Percentiles rank a stretch among this genome's conserved stretches.
Conservation (phyloP, 1,284 basidiomycete species). For the Ceratobasidium theobromae region DNA sequence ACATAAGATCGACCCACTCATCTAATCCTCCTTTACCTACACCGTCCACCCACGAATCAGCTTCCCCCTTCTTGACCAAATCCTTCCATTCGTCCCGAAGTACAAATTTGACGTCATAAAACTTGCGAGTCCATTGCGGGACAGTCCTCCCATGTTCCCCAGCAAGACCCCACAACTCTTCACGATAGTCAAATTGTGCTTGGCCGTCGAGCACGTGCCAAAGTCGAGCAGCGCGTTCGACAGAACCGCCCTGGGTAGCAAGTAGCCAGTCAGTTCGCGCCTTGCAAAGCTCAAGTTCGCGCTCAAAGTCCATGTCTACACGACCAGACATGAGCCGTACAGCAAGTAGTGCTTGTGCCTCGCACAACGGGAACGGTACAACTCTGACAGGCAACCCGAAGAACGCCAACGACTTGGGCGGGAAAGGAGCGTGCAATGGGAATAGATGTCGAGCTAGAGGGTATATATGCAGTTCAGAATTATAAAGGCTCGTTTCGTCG, state of each 20-base stretch:
- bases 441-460: constrained; percentile 60
- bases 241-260: neutral
- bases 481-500: constrained; percentile 54
- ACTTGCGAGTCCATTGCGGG: constrained; percentile 26
- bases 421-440: constrained; percentile 53
- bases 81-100: constrained; percentile 33
- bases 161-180: constrained; percentile 3
- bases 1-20: constrained; percentile 29
- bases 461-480: constrained; percentile 63
- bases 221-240: neutral
- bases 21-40: constrained; percentile 21
- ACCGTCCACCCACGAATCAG: constrained; percentile 25
- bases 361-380: constrained; percentile 64
- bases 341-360: constrained; percentile 57
- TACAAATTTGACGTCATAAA: constrained; percentile 31
- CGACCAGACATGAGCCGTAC: constrained; percentile 8
- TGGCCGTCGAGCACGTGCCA: constrained; percentile 16
- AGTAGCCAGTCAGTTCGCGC: constrained; percentile 2
- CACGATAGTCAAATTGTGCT: constrained; percentile 12
- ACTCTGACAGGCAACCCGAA: constrained; percentile 59
- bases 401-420: constrained; percentile 60
- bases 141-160: constrained; percentile 19
- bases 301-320: neutral
- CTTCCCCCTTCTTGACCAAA: constrained; percentile 21
- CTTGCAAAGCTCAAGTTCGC: neutral